Percentiles rank a stretch among this genome's conserved stretches.
Conservation (phyloP, 2,329 filamentous ascomycete genomes). For the Blastomyces gilchristii region DNA sequence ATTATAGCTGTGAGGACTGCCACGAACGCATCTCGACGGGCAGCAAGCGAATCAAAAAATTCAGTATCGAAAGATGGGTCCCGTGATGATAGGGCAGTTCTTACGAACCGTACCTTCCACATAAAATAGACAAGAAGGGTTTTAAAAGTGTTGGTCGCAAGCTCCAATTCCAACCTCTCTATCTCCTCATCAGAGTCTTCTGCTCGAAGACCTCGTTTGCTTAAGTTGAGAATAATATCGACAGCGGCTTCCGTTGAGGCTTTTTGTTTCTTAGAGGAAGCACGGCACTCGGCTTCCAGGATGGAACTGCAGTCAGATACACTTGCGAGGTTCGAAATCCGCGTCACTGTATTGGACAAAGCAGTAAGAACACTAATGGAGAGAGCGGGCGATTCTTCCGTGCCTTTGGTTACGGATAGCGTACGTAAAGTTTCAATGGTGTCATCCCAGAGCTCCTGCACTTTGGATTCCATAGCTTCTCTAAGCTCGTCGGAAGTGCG, state of each 20-base stretch:
- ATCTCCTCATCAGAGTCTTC: constrained; percentile 56
- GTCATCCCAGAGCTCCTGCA: constrained; percentile 79
- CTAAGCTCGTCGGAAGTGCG: constrained; percentile 79
- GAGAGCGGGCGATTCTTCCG: constrained; percentile 42
- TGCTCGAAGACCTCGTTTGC: constrained; percentile 60
- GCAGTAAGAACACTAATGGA: constrained; percentile 55
- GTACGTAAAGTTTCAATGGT: constrained; percentile 61
- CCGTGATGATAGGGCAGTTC: constrained; percentile 43
- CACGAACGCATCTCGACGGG: constrained; percentile 45
- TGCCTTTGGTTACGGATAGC: constrained; percentile 59
- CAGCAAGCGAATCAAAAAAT: constrained; percentile 58
- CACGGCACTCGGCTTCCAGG: constrained; percentile 50
- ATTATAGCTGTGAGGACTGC: constrained; percentile 42
- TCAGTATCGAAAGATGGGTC: constrained; percentile 50
- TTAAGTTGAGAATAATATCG: constrained; percentile 61
- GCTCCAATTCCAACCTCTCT: constrained; percentile 67
- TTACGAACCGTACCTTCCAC: constrained; percentile 68
- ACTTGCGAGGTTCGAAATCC: constrained; percentile 69
- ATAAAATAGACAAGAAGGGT: constrained; percentile 81
- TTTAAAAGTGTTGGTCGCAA: constrained; percentile 66
- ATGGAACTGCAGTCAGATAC: constrained; percentile 67
- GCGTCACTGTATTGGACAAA: constrained; percentile 62
- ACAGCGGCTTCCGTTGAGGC: constrained; percentile 35
- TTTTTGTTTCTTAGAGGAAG: constrained; percentile 31
- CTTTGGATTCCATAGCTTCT: constrained; percentile 70